Base-by-base conservation (phyloP, 371 early-diverging fungal species). In the Syncephalastrum monosporum region DNA sequence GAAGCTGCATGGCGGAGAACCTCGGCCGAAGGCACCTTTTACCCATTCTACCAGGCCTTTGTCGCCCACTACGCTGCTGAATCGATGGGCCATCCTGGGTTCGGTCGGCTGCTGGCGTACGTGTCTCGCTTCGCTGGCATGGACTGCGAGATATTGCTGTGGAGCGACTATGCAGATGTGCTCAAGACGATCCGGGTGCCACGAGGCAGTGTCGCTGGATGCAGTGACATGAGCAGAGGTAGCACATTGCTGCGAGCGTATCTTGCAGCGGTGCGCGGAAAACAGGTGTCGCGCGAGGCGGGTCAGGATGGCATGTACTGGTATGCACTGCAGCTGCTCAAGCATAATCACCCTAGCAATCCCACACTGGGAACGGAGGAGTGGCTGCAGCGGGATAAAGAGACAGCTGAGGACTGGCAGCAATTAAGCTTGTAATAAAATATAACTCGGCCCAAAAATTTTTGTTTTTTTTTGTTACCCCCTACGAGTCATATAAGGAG, bases 31-130 rank as follows among this genome's bases (percentile, higher is more conserved):
- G 57, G 77, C 41, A 79, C 81, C 24, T 84, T 84, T 60, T 72
- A 68, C 33, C 85, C 79, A 61, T 84, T 84, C 56, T 75, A 80
- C 69, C 82, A 82, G 56, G 63, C 74, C 47, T 84, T 82, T 64
- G 78, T 82, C n/a, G 76, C 79, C 14, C 82, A 81, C 48, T 79
- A 75, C 64, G 79, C 79, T 19, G 51, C 74, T 21, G 69, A 72
- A 21, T 79, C 79, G 3, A 64, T 75, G 24, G 76, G 79, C 24
- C 67, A 75, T 59, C 67, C 55, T 43, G 65, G 57, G 15, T 75
- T 74, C 65, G 71, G 71, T 17, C 68, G 79, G 24, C 66, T 79
- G 23, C 53, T 79, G 38, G 69, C 73, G 1, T 72, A 78, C 47
- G 58, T 84, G 47, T 69, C 77, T 50, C 77, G 70, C 19, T 74